Base-by-base conservation (phyloP, 2,329 filamentous ascomycete species). In the Diaporthe citri region DNA sequence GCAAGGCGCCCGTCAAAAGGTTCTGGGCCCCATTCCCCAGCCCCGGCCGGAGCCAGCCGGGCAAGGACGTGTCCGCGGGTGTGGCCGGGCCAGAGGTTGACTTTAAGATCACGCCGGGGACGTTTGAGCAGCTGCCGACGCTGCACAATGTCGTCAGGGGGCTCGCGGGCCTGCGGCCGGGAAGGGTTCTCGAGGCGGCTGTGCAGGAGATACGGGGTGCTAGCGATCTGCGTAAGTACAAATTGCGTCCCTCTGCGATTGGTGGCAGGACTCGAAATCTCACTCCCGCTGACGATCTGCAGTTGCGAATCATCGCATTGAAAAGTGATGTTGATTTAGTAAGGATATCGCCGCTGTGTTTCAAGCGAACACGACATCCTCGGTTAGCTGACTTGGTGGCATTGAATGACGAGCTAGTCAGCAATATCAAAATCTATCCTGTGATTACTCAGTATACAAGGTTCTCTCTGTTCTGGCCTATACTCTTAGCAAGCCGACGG, bases 51-150 rank as follows among this genome's bases (percentile, higher is more conserved):
- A 66, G 60, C 60, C 41, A n/a, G 10, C 43, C 62, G 28, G 43
- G 17, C 20, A 4, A 36, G 43, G 62, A n/a, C 3, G 43, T 17
- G 31, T 7, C 28, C 1, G 62, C 2, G 12, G 22, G 3, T 10
- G 62, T 66, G 28, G 3, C 12, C 5, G 62, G 62, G 43, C 62
- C 43, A 22, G 43, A 66, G 43, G 7, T 66, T 9, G 28, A 66
- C 43, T 51, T 66, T 25, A 66, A 39, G 20, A 66, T 66, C 43
- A 51, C 41, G 6, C 22, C 43, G 28, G 62, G 62, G 28, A 51
- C 62, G 43, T 66, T 66, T 36, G 62, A 66, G 62, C 62, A 66
- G 62, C 62, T 66, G 31, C 62, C 62, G 10, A 66, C 62, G 28
- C 43, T 66, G 43, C 62, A 66, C 43, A 66, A 66, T 66, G 62